Percentiles rank a stretch among this genome's conserved stretches.
Evolutionary conservation across 352 stramenopile genomes (phyloP).

Genomic region (Globisporangium megalacanthum): DNA sequence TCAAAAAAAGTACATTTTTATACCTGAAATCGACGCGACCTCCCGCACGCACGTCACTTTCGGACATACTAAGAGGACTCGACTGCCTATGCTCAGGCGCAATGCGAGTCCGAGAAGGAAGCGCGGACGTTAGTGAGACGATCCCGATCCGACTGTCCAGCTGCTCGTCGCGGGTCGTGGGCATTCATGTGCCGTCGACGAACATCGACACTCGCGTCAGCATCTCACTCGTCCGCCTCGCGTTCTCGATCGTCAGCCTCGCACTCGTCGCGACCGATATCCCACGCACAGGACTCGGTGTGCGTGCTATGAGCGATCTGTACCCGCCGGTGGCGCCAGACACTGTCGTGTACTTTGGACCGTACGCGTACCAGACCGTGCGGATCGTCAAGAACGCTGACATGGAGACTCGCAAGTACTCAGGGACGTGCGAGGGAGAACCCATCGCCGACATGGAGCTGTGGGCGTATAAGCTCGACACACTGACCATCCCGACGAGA

Average conservation of each 20-base stretch:
- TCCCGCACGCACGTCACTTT: too few species aligned
- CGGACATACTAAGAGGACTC: background rate
- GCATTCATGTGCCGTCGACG: background rate
- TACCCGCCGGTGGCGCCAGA: constrained; percentile 21
- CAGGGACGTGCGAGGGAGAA: constrained; percentile 11
- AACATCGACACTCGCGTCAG: constrained; percentile 9
- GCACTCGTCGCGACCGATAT: constrained; percentile 42
- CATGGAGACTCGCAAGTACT: constrained; percentile 9
- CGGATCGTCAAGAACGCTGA: constrained; percentile 16
- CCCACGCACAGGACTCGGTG: constrained; percentile 37
- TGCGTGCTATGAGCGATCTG: constrained; percentile 17
- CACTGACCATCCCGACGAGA: constrained; percentile 17
- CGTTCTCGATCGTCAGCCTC: constrained; percentile 33
- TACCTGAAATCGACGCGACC: too few species aligned
- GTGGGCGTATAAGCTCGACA: constrained; percentile 39
- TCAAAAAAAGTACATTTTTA: too few species aligned
- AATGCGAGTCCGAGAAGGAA: too few species aligned
- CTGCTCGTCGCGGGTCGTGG: background rate
- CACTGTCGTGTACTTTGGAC: constrained; percentile 33
- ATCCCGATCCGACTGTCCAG: background rate
- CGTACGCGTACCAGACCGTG: constrained; percentile 32
- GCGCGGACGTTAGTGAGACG: background rate
- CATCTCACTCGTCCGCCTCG: constrained; percentile 20
- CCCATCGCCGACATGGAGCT: constrained; percentile 8
- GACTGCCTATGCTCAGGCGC: too few species aligned